Percentiles rank a stretch among this genome's conserved stretches.
These are phyloP conservation scores for Podosphaera fusca DNA, from an alignment of 2,329 filamentous ascomycete genomes.

Conservation along the genomic window DNA sequence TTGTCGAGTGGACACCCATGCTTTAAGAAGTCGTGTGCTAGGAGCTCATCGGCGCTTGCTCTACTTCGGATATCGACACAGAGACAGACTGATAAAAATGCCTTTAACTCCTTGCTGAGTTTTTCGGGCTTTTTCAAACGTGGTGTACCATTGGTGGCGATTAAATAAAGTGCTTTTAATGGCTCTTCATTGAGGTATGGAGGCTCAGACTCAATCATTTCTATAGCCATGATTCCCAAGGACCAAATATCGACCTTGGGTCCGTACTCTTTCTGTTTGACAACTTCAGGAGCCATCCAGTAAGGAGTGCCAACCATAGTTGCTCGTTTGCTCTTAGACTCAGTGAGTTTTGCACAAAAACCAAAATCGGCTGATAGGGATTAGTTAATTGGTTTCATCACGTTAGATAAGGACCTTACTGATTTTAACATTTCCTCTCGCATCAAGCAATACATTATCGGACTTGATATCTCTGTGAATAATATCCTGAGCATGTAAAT, in stretches of 20 bases:
- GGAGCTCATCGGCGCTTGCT: constrained; percentile 71
- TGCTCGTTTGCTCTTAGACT: constrained; percentile 86
- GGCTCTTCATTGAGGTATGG: constrained; percentile 97
- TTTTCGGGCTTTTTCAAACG: constrained; percentile 96
- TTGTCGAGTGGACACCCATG: constrained; percentile 67
- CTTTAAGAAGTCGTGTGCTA: constrained; percentile 85
- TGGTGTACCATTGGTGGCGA: constrained; percentile 92
- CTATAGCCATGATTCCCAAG: constrained; percentile 96
- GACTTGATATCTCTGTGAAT: constrained; percentile 99
- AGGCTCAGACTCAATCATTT: constrained; percentile 98
- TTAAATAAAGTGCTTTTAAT: constrained; percentile 87
- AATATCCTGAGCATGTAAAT: constrained; percentile 86
- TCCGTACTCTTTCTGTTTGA: constrained; percentile 98
- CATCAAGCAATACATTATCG: constrained; percentile 90
- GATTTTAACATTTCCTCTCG: constrained; percentile 89
- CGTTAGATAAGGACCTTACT: constrained; percentile 33
- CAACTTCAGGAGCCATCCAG: constrained; percentile 99
- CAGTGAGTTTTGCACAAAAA: constrained; percentile 95
- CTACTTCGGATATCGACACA: constrained; percentile 92
- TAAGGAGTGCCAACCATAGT: constrained; percentile 99
- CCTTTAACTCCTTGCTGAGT: constrained; percentile 91
- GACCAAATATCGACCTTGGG: constrained; percentile 99
- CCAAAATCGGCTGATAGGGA: constrained; percentile 69
- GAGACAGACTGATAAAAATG: constrained; percentile 84
- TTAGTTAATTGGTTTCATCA: constrained; percentile 14